Percentiles rank a stretch among this genome's conserved stretches.
phyloP scores from a whole-genome alignment of 2,329 filamentous ascomycete species.

The Stagonosporopsis vannaccii region DNA sequence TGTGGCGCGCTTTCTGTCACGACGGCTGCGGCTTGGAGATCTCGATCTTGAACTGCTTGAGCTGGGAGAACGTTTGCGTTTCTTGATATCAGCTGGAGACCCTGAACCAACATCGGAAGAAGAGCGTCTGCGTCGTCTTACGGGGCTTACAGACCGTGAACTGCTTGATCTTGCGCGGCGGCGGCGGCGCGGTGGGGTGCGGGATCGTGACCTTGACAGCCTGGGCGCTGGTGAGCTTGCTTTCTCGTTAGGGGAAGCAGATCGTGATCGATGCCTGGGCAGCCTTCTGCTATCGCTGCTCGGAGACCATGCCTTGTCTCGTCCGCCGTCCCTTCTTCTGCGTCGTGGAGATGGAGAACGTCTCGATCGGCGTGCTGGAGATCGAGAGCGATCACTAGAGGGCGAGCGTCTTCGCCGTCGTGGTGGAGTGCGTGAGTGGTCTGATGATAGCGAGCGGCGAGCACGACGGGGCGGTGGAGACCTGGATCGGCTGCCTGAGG shows the following conservation, averaged over 20 bases:
- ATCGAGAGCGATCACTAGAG: slow-evolving; percentile 48
- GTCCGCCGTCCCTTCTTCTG: slow-evolving; percentile 23
- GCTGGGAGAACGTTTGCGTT: slow-evolving; percentile 52
- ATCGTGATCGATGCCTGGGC: slow-evolving; percentile 54
- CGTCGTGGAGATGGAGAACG: slow-evolving; percentile 37
- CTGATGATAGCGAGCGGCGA: slow-evolving; percentile 38
- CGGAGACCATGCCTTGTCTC: slow-evolving; percentile 41
- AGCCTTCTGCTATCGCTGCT: slow-evolving; percentile 41
- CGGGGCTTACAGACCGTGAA: slow-evolving; percentile 49
- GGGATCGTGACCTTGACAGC: slow-evolving; percentile 46
- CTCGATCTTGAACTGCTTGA: slow-evolving; percentile 50
- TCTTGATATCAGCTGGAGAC: slow-evolving; percentile 60
- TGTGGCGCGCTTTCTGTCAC: slow-evolving; percentile 27
- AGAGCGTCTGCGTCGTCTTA: slow-evolving; percentile 55
- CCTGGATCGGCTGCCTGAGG: slow-evolving; percentile 38
- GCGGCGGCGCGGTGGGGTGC: slow-evolving; percentile 45
- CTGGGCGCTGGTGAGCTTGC: slow-evolving; percentile 64
- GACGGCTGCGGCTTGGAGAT: slow-evolving; percentile 31
- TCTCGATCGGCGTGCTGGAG: slow-evolving; percentile 34
- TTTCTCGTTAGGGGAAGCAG: slow-evolving; percentile 56
- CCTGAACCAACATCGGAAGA: slow-evolving; percentile 53
- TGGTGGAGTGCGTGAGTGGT: slow-evolving; percentile 52
- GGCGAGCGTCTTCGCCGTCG: slow-evolving; percentile 36
- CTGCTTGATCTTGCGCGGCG: slow-evolving; percentile 49
- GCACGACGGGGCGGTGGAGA: slow-evolving; percentile 37